Base-by-base conservation (phyloP, 257 asterid genomes). In the Gentiana straminea region DNA sequence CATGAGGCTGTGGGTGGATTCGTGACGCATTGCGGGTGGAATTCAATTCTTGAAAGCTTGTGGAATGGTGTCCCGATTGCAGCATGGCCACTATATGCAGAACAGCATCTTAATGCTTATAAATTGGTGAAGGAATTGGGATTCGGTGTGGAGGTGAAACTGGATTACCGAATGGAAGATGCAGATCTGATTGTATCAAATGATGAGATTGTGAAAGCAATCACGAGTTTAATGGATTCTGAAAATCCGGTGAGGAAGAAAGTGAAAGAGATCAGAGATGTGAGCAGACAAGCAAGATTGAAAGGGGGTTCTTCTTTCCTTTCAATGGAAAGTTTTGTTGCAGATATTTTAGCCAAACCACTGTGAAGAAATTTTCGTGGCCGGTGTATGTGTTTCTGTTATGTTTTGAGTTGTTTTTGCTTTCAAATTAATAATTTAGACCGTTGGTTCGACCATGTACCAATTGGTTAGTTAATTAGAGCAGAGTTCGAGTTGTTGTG, bases 241-340 rank as follows among this genome's bases (percentile, higher is more conserved):
- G 51, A 48, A 13, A 63, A 37, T 54, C 55, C 55, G 7, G 49
- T 48, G 10, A 63, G 55, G 37, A 49, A 12, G 41, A 63, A 24
- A 49, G 62, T 37, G 10, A 55, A 48, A 13, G 57, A 54, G 35
- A 63, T 63, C 9, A 48, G 33, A 38, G 57, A 55, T 33, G 48
- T 8, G 13, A 24, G 62, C 6, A 56, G 68, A 49, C 36, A 5
- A 15, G 55, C 55, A 2, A 10, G 54, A 9, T 12, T 1, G 1
- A 32, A 36, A 46, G 68, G 50, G 1, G 68, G 68, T 8, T 55
- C 57, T 13, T 63, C 67, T 11, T 54, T 24, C 8, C 24, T 1
- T 15, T 63, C 67, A 13, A 11, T 54, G 2, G 55, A 33, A 10
- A 34, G 44, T 34, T 49, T 63, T 7, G 33, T 63, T 11, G 43